These are phyloP conservation scores for Meyerozyma smithsonii DNA, from an alignment of 1,139 yeast genomes.

Conservation along the genomic window DNA sequence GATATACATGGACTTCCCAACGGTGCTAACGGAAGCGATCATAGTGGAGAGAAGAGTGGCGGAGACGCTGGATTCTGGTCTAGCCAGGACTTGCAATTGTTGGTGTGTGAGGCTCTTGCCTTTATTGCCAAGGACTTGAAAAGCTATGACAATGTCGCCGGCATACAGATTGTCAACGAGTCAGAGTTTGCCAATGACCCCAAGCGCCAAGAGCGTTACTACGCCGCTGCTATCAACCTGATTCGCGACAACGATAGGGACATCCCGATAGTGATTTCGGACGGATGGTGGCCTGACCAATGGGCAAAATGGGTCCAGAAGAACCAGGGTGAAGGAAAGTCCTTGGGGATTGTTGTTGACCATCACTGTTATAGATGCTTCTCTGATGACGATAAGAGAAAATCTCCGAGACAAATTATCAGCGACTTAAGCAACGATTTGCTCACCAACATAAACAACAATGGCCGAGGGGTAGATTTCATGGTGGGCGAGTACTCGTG, in stretches of 20 bases:
- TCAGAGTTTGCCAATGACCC: slow-evolving; percentile 54
- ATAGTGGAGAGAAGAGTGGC: slow-evolving; percentile 62
- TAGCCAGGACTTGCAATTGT: slow-evolving; percentile 36
- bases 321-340: slow-evolving; percentile 30
- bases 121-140: slow-evolving; percentile 61
- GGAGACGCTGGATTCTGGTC: slow-evolving; percentile 64
- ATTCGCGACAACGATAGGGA: slow-evolving; percentile 52
- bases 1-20: slow-evolving; percentile 91
- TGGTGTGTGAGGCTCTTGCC: slow-evolving; percentile 48
- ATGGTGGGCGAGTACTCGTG: slow-evolving; percentile 90
- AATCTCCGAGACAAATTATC: slow-evolving; percentile 61
- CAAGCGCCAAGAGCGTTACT: slow-evolving; percentile 53
- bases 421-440: slow-evolving; percentile 51
- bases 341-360: slow-evolving; percentile 69
- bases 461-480: slow-evolving; percentile 56
- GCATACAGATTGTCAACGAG: slow-evolving; percentile 83
- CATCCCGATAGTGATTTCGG: slow-evolving; percentile 78
- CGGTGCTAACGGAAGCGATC: slow-evolving; percentile 83
- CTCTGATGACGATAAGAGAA: slow-evolving; percentile 65
- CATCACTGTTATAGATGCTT: slow-evolving; percentile 86
- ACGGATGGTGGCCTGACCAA: slow-evolving; percentile 88
- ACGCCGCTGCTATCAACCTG: slow-evolving; percentile 58
- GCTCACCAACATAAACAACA: slow-evolving; percentile 45
- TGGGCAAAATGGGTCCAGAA: slow-evolving; percentile 68
- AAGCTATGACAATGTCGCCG: slow-evolving; percentile 63